Conservation (phyloP, 176 grass and related monocot species). For the Oryza meyeriana region DNA sequence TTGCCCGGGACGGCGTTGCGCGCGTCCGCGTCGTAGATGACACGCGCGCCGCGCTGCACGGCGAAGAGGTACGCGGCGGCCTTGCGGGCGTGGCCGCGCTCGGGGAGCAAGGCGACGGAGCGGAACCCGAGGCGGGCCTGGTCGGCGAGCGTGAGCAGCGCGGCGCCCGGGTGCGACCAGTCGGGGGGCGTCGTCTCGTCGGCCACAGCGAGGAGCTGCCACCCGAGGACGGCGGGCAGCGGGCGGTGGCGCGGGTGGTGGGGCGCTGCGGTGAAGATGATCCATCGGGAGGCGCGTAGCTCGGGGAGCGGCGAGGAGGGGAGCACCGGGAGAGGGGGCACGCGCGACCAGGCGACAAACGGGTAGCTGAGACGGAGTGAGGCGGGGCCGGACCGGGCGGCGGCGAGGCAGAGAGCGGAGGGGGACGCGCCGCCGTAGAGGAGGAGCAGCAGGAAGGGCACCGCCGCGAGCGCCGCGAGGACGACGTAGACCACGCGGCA, state of each 20-base stretch:
- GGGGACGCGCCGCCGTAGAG: constrained; percentile 19
- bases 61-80: constrained; percentile 75
- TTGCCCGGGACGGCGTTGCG: constrained; percentile 50
- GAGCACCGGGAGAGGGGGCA: constrained; percentile 46
- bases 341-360: constrained; percentile 54
- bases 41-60: constrained; percentile 78
- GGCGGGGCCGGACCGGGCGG: neutral
- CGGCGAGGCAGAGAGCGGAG: constrained; percentile 20
- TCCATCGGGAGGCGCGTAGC: constrained; percentile 71
- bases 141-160: constrained; percentile 69
- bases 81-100: constrained; percentile 61
- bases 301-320: constrained; percentile 39
- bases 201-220: constrained; percentile 80
- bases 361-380: constrained; percentile 55
- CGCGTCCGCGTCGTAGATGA: constrained; percentile 83
- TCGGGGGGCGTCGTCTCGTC: constrained; percentile 59
- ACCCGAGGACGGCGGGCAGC: constrained; percentile 48
- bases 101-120: constrained; percentile 66
- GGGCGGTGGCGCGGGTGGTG: constrained; percentile 47
- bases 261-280: constrained; percentile 57
- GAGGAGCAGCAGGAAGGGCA: constrained; percentile 30
- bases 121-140: constrained; percentile 73
- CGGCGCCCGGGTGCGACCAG: constrained; percentile 77
- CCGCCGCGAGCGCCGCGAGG: constrained; percentile 30
- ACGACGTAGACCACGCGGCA: constrained; percentile 25